These are phyloP conservation scores for Cryptococcus sp. DNA, from an alignment of 1,284 basidiomycete species.

Conservation along the genomic window DNA sequence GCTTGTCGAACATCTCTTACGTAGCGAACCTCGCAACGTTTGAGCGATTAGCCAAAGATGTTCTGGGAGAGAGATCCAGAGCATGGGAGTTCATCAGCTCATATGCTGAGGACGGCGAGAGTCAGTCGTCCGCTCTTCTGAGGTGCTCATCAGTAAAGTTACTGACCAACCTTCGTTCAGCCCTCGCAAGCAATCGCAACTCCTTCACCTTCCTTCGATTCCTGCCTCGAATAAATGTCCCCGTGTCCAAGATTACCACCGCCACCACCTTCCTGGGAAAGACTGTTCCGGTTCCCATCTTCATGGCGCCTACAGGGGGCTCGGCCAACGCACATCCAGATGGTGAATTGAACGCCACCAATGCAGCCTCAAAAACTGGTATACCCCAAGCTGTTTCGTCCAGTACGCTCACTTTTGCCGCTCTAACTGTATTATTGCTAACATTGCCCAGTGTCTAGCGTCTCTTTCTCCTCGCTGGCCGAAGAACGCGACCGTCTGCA, in stretches of 20 bases:
- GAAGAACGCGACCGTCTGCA: not conserved
- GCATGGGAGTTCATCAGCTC: not conserved
- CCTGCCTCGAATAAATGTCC: conserved; percentile 4
- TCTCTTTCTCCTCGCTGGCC: too few relatives aligned
- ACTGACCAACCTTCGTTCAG: not conserved
- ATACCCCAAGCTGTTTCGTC: too few relatives aligned
- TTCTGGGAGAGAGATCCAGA: conserved; percentile 1
- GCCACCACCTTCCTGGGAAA: conserved; percentile 2
- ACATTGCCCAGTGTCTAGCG: too few relatives aligned
- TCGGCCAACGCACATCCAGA: conserved; percentile 9
- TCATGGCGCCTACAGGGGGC: conserved; percentile 7
- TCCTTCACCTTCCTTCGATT: conserved; percentile 6
- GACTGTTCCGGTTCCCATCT: not conserved
- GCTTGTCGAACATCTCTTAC: not conserved
- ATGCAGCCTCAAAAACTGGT: not conserved
- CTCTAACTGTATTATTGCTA: too few relatives aligned
- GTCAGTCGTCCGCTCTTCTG: too few relatives aligned
- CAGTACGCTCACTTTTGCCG: too few relatives aligned
- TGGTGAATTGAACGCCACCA: conserved; percentile 4
- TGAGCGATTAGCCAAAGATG: conserved; percentile 5
- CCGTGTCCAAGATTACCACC: not conserved
- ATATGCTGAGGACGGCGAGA: too few relatives aligned
- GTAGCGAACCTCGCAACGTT: conserved; percentile 5
- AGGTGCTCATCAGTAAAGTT: too few relatives aligned
- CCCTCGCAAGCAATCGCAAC: not conserved